Percentiles rank a stretch among this genome's conserved stretches.
These are phyloP conservation scores for Neoarthrinium moseri DNA, from an alignment of 2,329 filamentous ascomycete species.

Conservation along the genomic window DNA sequence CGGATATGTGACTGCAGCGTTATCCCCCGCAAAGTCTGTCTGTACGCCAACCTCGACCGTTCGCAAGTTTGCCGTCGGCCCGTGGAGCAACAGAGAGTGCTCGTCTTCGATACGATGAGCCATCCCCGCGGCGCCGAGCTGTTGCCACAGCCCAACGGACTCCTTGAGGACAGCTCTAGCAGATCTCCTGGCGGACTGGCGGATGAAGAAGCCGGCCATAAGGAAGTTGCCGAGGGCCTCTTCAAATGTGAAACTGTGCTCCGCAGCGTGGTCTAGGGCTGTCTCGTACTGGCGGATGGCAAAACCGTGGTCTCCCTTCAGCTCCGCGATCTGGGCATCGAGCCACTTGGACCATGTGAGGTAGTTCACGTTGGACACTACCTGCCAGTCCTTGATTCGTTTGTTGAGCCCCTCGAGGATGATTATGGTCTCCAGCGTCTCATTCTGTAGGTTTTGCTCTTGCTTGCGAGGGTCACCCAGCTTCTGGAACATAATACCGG, in stretches of 20 bases:
- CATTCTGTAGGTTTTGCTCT: slow-evolving; percentile 40
- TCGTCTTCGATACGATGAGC: slow-evolving; percentile 66
- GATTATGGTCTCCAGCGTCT: slow-evolving; percentile 47
- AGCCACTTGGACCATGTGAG: slow-evolving; percentile 66
- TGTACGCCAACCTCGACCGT: slow-evolving; percentile 66
- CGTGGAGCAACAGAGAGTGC: slow-evolving; percentile 65
- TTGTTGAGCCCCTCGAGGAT: slow-evolving; percentile 55
- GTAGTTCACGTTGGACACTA: slow-evolving; percentile 70
- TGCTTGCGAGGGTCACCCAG: slow-evolving; percentile 45
- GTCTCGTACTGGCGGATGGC: slow-evolving; percentile 68
- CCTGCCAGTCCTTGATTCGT: slow-evolving; percentile 63
- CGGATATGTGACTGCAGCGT: slow-evolving; percentile 50
- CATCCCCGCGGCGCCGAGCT: slow-evolving; percentile 68
- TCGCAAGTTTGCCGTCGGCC: slow-evolving; percentile 56
- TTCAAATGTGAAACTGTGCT: slow-evolving; percentile 66
- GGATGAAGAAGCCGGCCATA: slow-evolving; percentile 69
- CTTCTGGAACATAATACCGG: slow-evolving; percentile 49
- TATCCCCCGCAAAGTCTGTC: slow-evolving; percentile 66
- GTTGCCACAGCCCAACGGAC: slow-evolving; percentile 65
- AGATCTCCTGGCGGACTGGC: slow-evolving; percentile 63
- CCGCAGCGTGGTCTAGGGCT: slow-evolving; percentile 68
- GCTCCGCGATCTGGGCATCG: slow-evolving; percentile 66
- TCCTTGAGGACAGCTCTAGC: slow-evolving; percentile 69
- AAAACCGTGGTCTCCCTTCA: slow-evolving; percentile 52
- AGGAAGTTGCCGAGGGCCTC: slow-evolving; percentile 73